These are phyloP conservation scores for Phialemonium atrogriseum DNA, from an alignment of 2,329 filamentous ascomycete species.

Conservation along the genomic window DNA sequence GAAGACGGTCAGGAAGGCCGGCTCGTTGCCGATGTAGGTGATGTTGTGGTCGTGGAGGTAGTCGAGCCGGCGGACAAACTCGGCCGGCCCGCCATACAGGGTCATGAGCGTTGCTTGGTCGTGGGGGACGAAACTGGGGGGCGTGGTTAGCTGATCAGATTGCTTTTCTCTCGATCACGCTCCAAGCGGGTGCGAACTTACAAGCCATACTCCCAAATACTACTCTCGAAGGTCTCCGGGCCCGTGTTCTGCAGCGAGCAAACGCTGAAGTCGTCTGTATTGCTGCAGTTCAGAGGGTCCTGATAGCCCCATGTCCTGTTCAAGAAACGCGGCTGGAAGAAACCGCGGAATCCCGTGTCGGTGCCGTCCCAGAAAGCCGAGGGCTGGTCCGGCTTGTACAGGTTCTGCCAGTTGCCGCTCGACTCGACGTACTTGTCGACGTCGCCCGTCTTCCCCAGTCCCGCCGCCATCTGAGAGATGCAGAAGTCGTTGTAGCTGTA, in stretches of 20 bases:
- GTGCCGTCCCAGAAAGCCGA: slow-evolving; percentile 43
- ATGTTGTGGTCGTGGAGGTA: slow-evolving; percentile 58
- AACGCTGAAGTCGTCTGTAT: slow-evolving; percentile 41
- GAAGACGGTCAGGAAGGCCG: slow-evolving; percentile 54
- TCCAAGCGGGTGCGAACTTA: no score
- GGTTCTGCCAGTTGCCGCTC: slow-evolving; percentile 58
- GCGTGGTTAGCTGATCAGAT: no score
- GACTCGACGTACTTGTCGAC: slow-evolving; percentile 50
- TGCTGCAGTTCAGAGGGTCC: slow-evolving; percentile 56
- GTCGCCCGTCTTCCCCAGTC: slow-evolving; percentile 45
- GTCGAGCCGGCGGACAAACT: slow-evolving; percentile 50
- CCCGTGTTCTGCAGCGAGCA: slow-evolving; percentile 55
- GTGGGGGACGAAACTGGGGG: slow-evolving; percentile 40
- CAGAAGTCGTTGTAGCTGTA: slow-evolving; percentile 74
- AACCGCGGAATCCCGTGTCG: slow-evolving; percentile 59
- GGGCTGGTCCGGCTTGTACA: slow-evolving; percentile 52
- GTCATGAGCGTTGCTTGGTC: slow-evolving; percentile 44
- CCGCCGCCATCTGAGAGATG: slow-evolving; percentile 53
- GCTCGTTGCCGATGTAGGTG: slow-evolving; percentile 57
- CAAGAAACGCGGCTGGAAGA: slow-evolving; percentile 59
- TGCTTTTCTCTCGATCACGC: no score
- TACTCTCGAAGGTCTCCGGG: slow-evolving; percentile 64
- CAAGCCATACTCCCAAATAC: slow-evolving; percentile 67
- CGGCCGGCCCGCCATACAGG: slow-evolving; percentile 49
- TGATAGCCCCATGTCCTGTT: slow-evolving; percentile 64